A percentile compares a stretch with the other conserved stretches of the same genome.
These are phyloP conservation scores for Terana coerulea DNA, from an alignment of 768 basidiomycete genomes.

Conservation along the genomic window DNA sequence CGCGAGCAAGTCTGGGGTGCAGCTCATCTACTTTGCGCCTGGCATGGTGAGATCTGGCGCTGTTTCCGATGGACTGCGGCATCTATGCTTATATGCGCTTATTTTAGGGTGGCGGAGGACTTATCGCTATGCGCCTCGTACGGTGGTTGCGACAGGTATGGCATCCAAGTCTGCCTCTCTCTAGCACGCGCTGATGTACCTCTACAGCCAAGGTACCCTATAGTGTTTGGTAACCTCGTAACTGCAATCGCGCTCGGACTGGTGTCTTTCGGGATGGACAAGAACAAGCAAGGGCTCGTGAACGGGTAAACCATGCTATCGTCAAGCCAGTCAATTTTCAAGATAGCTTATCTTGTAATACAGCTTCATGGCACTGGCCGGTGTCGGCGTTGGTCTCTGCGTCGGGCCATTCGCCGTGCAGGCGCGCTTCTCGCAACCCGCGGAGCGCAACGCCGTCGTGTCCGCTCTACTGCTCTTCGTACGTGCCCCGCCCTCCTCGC, in stretches of 20 bases:
- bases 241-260: constrained; percentile 40
- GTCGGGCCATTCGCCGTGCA: constrained; percentile 39
- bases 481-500: constrained; percentile 18
- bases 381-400: constrained; percentile 40
- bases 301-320: constrained; percentile 35
- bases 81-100: not conserved
- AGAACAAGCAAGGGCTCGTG: constrained; percentile 30
- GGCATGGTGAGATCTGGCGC: constrained; percentile 44
- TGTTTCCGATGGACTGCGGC: not conserved
- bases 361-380: constrained; percentile 43
- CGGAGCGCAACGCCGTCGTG: constrained; percentile 37
- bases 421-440: constrained; percentile 41
- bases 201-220: constrained; percentile 35
- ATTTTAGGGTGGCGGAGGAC: constrained; percentile 35
- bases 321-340: not conserved
- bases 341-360: not conserved
- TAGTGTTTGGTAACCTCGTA: constrained; percentile 35
- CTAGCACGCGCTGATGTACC: not conserved
- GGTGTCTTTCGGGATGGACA: constrained; percentile 38
- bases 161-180: not conserved
- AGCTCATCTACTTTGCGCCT: constrained; percentile 50
- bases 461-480: constrained; percentile 45
- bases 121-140: constrained; percentile 33
- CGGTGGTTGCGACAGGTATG: constrained; percentile 34
- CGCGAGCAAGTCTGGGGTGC: constrained; percentile 39